phyloP scores from a whole-genome alignment of 176 grass and related monocot species.

The Panicum miliaceum region DNA sequence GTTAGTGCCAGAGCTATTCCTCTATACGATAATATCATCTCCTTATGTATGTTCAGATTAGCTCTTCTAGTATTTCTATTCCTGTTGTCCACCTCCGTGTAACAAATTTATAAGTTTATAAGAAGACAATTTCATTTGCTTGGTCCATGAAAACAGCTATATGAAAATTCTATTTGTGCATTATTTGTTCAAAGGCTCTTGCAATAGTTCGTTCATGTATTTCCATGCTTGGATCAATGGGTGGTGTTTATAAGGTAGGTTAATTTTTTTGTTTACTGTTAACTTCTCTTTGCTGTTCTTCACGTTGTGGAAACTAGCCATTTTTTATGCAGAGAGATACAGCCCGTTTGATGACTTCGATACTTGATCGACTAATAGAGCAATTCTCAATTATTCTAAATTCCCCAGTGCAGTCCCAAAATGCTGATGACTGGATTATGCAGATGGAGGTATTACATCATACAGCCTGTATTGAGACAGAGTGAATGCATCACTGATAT shows the following conservation, averaged over 20 bases:
- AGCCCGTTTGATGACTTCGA: conserved; percentile 64
- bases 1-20: conserved; percentile 81
- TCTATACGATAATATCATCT: conserved; percentile 86
- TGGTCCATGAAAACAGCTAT: conserved; percentile 58
- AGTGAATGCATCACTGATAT: conserved; percentile 16
- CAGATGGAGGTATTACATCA: conserved; percentile 85
- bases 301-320: conserved; percentile 22
- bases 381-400: conserved; percentile 79
- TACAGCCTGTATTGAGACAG: conserved; percentile 16
- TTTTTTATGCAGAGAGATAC: conserved; percentile 75
- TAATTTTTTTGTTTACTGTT: conserved; percentile 19
- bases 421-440: conserved; percentile 94
- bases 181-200: conserved; percentile 94
- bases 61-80: conserved; percentile 5
- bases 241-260: conserved; percentile 86
- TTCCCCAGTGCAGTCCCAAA: conserved; percentile 73
- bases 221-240: conserved; percentile 95
- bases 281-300: background rate
- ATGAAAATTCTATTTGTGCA: conserved; percentile 80
- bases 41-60: conserved; percentile 63
- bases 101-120: conserved; percentile 1
- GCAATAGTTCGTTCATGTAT: conserved; percentile 90
- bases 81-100: conserved; percentile 15
- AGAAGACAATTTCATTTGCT: conserved; percentile 42
- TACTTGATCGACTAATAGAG: conserved; percentile 82